Base-by-base conservation (phyloP, 2,329 filamentous ascomycete species). In the Verticillium albo-atrum region DNA sequence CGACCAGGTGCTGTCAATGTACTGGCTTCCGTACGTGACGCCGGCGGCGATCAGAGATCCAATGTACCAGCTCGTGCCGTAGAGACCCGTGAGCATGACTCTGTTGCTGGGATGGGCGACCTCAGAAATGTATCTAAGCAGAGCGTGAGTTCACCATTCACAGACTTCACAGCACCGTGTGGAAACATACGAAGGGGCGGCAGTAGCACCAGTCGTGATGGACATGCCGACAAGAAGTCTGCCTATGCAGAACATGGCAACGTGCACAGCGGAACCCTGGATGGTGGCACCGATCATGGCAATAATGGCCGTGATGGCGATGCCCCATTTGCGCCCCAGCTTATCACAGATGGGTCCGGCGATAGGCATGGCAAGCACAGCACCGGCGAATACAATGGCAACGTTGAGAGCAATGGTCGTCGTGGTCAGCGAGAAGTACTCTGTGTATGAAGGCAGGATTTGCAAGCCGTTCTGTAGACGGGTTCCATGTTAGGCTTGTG, bases 231-330 rank as follows among this genome's bases (percentile, higher is more conserved):
- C 54, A 2, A 58, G 7, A 3, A 55, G 3, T 3, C 58, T 32
- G 9, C 55, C 58, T 3, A 57, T 27, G 23, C 58, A 60, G 17
- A 60, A 58, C 58, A 58, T 60, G 30, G 58, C 47, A 20, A 60
- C 57, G 20, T 60, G 58, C 20, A 54, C 55, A 15, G 58, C 23
- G 4, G 57, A 34, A 32, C 34, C 27, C 25, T 60, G 58, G 4
- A 60, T 2, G 15, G 54, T 32, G 12, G 58, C 50, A 10, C 55
- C 58, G 6, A 58, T 54, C 32, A 60, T 60, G 28, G 37, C 37
- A n/a, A 52, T 37, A 51, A 55, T 47, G 34, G 57, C 53, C n/a
- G 50, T 52, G 37, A 52, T 35, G 7, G 57, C 57, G 20, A 58
- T 52, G 26, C 57, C 57, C 50, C 32, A 54, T 35, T 58, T 58